Evolutionary conservation across 2,329 filamentous ascomycete genomes (phyloP), one percentile per base, ranked within the genome.

Genomic region (Colletotrichum incanum): DNA sequence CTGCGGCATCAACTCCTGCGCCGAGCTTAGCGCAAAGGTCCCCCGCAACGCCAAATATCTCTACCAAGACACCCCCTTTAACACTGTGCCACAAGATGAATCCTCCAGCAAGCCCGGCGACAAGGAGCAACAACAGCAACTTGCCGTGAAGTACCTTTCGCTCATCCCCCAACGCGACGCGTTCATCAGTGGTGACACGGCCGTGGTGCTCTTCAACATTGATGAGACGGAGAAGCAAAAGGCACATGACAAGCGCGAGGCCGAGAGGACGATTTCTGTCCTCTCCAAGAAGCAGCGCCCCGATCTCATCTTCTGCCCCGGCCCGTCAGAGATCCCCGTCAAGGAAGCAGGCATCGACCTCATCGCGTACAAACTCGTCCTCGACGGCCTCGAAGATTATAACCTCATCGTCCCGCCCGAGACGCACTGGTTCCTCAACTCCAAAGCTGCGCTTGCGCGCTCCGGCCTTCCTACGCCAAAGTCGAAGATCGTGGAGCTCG

Each of bases 131-230:
- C 74, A 77, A 12, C 73, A 74, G 63, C 65, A 75, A 5, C 72
- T 80, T 1, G 75, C 78, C 8, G 77, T 80, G 34, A 82, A 82
- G 73, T 80, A 82, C 39, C 77, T 83, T 37, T 80, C 77, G 8
- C 74, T 82, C 7, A 76, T 83, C n/a, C 75, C 78, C 6, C 81
- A 82, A 70, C 78, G 79, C n/a, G 80, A 82, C 41, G 77, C 80
- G 47, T 83, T 83, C 72, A 79, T 82, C 58, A 73, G 73, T 49
- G 76, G 76, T 37, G 61, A 74, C 8, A 74, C 77, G 0, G 71
- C 78, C 0, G 77, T 76, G 0, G 71, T 82, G 5, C 72, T 82
- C 67, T 82, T 82, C 73, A 75, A 80, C 61, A 71, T 78, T 37
- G 74, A 76, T 41, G 70, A 74, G n/a, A 71, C 75, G 0, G 55